Evolutionary conservation across 2,329 filamentous ascomycete genomes (phyloP).

Genomic region (Monosporascus sp.): DNA sequence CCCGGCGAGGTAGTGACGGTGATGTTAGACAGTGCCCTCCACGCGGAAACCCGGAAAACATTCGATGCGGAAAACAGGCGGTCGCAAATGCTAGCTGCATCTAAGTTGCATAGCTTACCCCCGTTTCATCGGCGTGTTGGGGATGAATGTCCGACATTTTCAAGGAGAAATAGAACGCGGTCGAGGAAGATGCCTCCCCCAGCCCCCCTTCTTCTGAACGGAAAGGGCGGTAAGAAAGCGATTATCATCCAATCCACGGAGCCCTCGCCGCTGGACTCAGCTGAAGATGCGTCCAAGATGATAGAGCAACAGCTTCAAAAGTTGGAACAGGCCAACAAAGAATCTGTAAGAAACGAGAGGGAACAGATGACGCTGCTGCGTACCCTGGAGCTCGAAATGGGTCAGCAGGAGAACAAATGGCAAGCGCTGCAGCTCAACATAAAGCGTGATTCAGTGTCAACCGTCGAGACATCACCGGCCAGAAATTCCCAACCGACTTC

Average conservation of each 20-base stretch:
- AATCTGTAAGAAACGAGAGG: constrained; percentile 32
- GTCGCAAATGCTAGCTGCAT: constrained; percentile 7
- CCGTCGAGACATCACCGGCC: constrained; percentile 31
- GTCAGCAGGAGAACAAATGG: constrained; percentile 55
- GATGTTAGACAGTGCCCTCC: constrained; percentile 35
- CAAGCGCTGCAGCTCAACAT: constrained; percentile 50
- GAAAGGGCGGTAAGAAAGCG: constrained; percentile 33
- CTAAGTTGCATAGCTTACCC: constrained; percentile 8
- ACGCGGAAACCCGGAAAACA: constrained; percentile 18
- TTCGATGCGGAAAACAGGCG: constrained; percentile 22
- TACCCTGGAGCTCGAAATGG: constrained; percentile 58
- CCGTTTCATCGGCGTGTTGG: constrained; percentile 54
- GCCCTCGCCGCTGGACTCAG: constrained; percentile 49
- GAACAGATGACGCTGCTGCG: constrained; percentile 47
- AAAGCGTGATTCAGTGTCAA: constrained; percentile 46
- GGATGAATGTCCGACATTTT: constrained; percentile 55
- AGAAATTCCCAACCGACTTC: constrained; percentile 30
- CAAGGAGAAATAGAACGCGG: constrained; percentile 40
- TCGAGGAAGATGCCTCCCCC: constrained; percentile 52
- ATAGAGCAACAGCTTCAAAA: constrained; percentile 49
- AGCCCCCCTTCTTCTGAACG: constrained; percentile 47
- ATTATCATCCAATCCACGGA: constrained; percentile 42
- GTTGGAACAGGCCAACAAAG: constrained; percentile 37
- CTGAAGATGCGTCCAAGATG: constrained; percentile 40
- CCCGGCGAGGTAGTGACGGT: constrained; percentile 35